Conservation (phyloP, 2,329 filamentous ascomycete genomes). For the Fusarium keratoplasticum region DNA sequence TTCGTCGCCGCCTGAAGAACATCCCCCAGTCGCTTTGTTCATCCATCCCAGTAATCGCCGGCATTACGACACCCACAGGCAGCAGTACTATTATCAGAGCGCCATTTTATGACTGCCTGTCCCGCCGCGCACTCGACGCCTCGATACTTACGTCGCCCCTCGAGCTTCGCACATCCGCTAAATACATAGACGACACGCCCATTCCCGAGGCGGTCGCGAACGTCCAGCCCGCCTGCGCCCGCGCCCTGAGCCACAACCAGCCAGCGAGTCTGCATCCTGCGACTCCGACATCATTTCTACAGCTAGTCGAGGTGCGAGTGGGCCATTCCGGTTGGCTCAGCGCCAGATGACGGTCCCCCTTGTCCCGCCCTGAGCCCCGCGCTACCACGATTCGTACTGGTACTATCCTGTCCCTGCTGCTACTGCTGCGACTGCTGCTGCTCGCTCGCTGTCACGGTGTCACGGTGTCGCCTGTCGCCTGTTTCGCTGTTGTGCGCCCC, state of each 20-base stretch:
- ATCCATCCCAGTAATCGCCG: constrained; percentile 5
- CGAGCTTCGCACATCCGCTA: constrained; percentile 9
- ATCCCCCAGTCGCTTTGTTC: constrained; percentile 8
- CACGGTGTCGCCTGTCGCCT: constrained; percentile 41
- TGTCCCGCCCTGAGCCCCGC: constrained; percentile 47
- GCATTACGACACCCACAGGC: constrained; percentile 29
- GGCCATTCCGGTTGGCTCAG: constrained; percentile 46
- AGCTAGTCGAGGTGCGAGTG: constrained; percentile 39
- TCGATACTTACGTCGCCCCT: constrained; percentile 2
- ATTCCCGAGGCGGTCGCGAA: constrained; percentile 28
- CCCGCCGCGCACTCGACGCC: constrained; percentile 1
- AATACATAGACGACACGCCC: constrained; percentile 16
- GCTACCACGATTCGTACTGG: constrained; percentile 43
- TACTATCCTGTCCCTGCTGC: constrained; percentile 36
- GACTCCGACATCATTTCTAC: constrained; percentile 30
- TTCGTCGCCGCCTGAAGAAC: background rate
- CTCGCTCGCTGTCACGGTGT: constrained; percentile 39
- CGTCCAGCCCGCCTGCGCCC: background rate
- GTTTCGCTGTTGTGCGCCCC: constrained; percentile 35
- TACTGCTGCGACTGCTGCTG: constrained; percentile 14
- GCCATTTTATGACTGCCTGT: constrained; percentile 15
- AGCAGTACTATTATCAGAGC: constrained; percentile 31
- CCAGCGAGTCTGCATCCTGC: constrained; percentile 14
- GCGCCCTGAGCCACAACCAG: constrained; percentile 23
- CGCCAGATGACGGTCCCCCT: constrained; percentile 47